Base-by-base conservation (phyloP, 192 early-diverging fungal genomes). In the Phycomyces blakesleeanus region DNA sequence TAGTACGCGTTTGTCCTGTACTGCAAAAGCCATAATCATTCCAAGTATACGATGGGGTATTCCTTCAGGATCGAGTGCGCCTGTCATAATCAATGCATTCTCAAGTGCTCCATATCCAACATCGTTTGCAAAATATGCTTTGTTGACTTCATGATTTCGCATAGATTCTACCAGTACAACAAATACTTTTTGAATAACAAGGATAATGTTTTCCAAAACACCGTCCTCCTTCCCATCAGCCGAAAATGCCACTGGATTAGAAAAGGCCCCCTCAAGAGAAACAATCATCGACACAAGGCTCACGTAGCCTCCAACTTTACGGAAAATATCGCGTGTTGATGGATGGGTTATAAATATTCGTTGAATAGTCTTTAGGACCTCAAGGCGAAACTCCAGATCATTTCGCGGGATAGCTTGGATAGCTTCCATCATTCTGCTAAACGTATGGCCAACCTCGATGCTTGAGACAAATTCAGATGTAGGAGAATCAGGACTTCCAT, bases 281-380 rank as follows among this genome's bases (percentile, higher is more conserved):
- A 86, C 77, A 2, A 86, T 57, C 12, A 83, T 74, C 2, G 85
- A 86, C 2, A 86, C 75, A 15, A 87, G 66, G 16, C 79, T 80
- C 16, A 85, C 72, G 55, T 83, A 87, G 22, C 86, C 86, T 5
- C 86, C 84, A 34, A 69, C 72, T 39, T 72, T 68, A 34, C 86
- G 75, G 44, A 88, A 87, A 21, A 81, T 81, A 51, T 82, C 78
- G 37, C 76, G 69, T 40, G 83, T 78, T 20, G 73, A 71, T 0
- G 77, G 64, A 50, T 78, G 82, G 8, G 77, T 68, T 20, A 59
- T 29, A 38, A 87, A 74, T 3, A 83, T 74, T 4, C 79, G 69
- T 37, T 72, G 79, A 37, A 87, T 77, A 0, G 78, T 64, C 16
- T 67, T 76, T 12, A 87, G 54, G 10, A 87, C 81, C 12, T 84